Conservation (phyloP, 1,284 basidiomycete species). For the Exsudoporus floridanus region DNA sequence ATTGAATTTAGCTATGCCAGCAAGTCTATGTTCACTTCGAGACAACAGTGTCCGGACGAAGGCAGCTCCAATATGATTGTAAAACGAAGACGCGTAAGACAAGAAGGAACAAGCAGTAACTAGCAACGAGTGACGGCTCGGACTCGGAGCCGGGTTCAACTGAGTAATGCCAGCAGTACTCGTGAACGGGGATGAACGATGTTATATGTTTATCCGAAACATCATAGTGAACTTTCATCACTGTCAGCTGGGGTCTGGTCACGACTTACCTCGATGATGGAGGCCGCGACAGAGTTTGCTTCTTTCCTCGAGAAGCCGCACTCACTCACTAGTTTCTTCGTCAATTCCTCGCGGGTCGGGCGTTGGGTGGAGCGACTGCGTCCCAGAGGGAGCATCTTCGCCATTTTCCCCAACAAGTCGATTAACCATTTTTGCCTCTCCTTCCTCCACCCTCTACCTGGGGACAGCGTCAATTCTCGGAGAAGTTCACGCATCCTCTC, state of each 20-base stretch:
- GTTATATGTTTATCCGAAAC: background rate
- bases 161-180: too few species aligned
- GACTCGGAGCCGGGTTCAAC: too few species aligned
- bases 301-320: slow-evolving; percentile 23
- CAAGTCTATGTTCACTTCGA: too few species aligned
- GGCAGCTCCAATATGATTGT: too few species aligned
- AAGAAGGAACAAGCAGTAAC: too few species aligned
- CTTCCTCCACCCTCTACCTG: slow-evolving; percentile 18
- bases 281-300: slow-evolving; percentile 17
- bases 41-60: too few species aligned
- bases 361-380: slow-evolving; percentile 1
- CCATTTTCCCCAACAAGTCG: slow-evolving; percentile 22
- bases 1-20: too few species aligned
- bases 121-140: too few species aligned
- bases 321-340: slow-evolving; percentile 13
- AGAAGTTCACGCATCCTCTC: slow-evolving; percentile 18
- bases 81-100: too few species aligned
- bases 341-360: slow-evolving; percentile 12
- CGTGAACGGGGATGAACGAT: background rate
- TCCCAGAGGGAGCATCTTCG: slow-evolving; percentile 16
- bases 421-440: slow-evolving; percentile 19
- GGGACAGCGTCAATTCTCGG: slow-evolving; percentile 2
- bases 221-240: slow-evolving; percentile 1
- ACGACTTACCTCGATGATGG: slow-evolving; percentile 18
- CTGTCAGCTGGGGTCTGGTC: background rate